Percentiles rank a stretch among this genome's conserved stretches.
Conservation (phyloP, 768 basidiomycete genomes). For the Trametes cubensis region DNA sequence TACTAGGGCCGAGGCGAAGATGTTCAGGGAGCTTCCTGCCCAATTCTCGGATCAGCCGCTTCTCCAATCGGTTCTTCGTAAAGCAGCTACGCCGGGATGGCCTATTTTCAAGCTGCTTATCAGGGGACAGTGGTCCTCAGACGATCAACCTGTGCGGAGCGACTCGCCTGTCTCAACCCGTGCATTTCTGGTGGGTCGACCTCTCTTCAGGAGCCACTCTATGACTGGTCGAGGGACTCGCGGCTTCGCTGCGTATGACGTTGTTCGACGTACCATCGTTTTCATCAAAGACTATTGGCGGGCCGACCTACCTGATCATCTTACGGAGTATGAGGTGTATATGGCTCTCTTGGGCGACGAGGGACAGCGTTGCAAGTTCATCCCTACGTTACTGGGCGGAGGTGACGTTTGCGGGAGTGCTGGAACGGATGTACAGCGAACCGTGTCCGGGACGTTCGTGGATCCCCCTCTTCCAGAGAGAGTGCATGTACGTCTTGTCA, state of each 20-base stretch:
- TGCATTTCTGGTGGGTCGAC: not conserved
- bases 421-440: not conserved
- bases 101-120: not conserved
- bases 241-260: not conserved
- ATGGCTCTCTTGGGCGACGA: not conserved
- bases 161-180: no score
- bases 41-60: no score
- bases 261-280: not conserved
- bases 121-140: not conserved
- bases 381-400: not conserved
- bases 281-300: conserved; percentile 1
- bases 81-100: not conserved
- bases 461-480: not conserved
- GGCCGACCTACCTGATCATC: not conserved
- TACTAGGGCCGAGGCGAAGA: no score
- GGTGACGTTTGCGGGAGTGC: not conserved
- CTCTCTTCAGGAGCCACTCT: not conserved
- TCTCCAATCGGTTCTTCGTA: no score
- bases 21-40: no score
- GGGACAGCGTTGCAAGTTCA: not conserved
- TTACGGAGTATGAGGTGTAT: not conserved
- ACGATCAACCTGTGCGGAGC: not conserved
- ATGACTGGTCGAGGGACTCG: not conserved
- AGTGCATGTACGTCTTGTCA: not conserved
- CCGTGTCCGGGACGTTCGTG: not conserved